Conservation (phyloP, 345 rosid species). For the Eucalyptus shirleyi region DNA sequence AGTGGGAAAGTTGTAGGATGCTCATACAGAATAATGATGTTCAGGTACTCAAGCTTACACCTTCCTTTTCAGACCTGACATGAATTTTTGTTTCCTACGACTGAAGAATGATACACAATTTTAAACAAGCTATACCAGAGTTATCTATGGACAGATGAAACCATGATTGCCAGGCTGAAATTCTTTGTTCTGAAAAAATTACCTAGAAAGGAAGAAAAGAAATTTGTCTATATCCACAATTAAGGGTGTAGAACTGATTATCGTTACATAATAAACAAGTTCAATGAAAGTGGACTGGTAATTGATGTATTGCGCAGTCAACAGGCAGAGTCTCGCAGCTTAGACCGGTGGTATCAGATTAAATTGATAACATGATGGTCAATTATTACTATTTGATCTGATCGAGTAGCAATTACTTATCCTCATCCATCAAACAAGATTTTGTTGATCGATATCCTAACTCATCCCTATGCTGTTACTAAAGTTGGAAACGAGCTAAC, state of each 20-base stretch:
- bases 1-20: background rate
- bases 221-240: background rate
- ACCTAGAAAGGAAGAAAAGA: background rate
- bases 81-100: background rate
- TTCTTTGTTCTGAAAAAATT: background rate
- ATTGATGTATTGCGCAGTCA: background rate
- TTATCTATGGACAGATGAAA: background rate
- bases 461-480: background rate
- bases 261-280: background rate
- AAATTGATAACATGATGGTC: background rate
- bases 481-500: background rate
- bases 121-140: background rate
- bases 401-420: background rate
- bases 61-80: background rate
- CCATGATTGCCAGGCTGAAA: background rate
- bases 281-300: background rate
- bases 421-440: background rate
- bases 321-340: background rate
- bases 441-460: background rate
- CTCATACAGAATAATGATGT: background rate
- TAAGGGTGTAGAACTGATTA: background rate
- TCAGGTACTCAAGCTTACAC: background rate
- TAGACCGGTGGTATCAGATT: background rate
- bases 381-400: background rate
- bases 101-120: background rate